A percentile compares a stretch with the other conserved stretches of the same genome.
Conservation (phyloP, 2,329 filamentous ascomycete genomes). For the Paraphoma chrysanthemicola region DNA sequence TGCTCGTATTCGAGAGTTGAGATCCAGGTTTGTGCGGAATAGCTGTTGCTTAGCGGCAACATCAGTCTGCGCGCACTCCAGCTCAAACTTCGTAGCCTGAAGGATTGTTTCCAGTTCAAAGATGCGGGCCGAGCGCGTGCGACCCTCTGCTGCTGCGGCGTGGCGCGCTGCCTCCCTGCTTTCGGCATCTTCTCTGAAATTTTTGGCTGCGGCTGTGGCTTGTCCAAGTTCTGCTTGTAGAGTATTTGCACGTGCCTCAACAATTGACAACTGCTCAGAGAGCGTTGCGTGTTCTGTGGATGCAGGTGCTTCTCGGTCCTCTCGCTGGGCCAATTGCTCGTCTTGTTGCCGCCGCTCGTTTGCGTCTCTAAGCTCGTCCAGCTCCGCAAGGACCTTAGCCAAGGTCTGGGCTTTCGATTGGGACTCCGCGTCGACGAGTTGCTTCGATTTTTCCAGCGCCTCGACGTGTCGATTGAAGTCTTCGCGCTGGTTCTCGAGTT, state of each 20-base stretch:
- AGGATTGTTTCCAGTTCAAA: slow-evolving; percentile 32
- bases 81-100: slow-evolving; percentile 29
- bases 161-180: slow-evolving; percentile 13
- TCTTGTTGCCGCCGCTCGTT: slow-evolving; percentile 14
- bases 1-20: slow-evolving; percentile 27
- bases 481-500: slow-evolving; percentile 34
- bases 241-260: slow-evolving; percentile 33
- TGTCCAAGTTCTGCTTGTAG: slow-evolving; percentile 34
- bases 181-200: slow-evolving; percentile 31
- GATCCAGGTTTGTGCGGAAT: slow-evolving; percentile 29
- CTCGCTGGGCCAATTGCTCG: neutral
- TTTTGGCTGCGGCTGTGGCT: slow-evolving; percentile 33
- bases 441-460: slow-evolving; percentile 23
- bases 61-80: slow-evolving; percentile 35
- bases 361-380: slow-evolving; percentile 15
- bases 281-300: slow-evolving; percentile 17
- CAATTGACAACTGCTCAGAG: slow-evolving; percentile 25
- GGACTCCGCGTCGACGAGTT: slow-evolving; percentile 16
- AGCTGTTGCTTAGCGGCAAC: slow-evolving; percentile 33
- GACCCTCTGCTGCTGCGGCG: slow-evolving; percentile 11
- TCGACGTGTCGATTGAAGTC: slow-evolving; percentile 30
- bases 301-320: slow-evolving; percentile 2
- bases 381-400: slow-evolving; percentile 19
- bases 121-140: slow-evolving; percentile 16
- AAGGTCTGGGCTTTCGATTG: slow-evolving; percentile 17